Conservation (phyloP, 192 early-diverging fungal genomes). For the Linnemannia hyalina region DNA sequence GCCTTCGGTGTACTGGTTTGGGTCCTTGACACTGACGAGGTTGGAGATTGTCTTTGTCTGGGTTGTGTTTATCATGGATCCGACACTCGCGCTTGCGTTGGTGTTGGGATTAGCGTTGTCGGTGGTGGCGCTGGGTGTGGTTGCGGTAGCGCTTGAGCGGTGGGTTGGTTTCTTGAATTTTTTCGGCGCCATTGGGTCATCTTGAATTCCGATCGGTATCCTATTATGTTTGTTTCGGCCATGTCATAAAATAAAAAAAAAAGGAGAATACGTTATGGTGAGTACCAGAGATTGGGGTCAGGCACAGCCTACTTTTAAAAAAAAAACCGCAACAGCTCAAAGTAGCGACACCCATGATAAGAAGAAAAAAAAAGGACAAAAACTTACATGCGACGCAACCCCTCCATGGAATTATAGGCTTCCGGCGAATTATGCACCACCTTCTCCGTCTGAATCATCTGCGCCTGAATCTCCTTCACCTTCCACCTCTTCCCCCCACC, state of each 20-base stretch:
- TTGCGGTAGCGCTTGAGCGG: too few species aligned
- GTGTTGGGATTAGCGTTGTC: background rate
- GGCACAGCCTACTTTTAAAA: too few species aligned
- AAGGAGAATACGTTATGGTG: background rate
- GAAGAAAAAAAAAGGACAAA: background rate
- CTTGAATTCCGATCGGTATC: background rate
- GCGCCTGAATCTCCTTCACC: conserved; percentile 10
- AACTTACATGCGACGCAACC: background rate
- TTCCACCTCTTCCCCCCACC: background rate
- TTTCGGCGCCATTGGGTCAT: background rate
- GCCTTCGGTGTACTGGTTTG: background rate
- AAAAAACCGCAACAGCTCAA: background rate
- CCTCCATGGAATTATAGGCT: background rate
- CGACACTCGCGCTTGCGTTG: too few species aligned
- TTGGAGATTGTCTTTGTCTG: background rate
- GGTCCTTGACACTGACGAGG: background rate
- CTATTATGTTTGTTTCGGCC: background rate
- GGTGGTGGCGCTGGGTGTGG: background rate
- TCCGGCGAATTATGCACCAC: background rate
- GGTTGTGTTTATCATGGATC: background rate
- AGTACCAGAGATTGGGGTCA: background rate
- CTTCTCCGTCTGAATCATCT: conserved; percentile 12
- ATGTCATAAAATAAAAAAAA: too few species aligned
- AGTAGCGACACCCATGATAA: background rate
- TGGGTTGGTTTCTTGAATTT: background rate